Evolutionary conservation across 208 protist genomes (phyloP).

Genomic region (Leptomonas pyrrhocoris): DNA sequence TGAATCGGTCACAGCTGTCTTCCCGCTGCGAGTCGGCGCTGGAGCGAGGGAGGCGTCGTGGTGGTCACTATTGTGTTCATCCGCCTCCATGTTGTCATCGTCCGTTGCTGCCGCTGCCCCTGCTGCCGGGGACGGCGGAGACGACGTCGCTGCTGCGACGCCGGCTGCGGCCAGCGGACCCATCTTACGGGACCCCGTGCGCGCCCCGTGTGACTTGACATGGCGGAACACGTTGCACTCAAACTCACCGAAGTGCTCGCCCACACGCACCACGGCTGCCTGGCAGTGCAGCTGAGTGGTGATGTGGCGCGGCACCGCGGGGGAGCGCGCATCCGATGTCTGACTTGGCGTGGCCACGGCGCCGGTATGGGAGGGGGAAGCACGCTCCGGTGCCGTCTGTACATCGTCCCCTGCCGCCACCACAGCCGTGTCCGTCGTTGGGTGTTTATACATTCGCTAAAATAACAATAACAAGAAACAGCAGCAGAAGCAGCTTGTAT

Average conservation of each 20-base stretch:
- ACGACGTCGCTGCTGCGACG: background rate
- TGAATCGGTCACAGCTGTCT: background rate
- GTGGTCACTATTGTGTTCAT: background rate
- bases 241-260: slow-evolving; percentile 91
- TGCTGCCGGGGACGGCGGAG: background rate
- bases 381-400: slow-evolving; percentile 27
- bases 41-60: background rate
- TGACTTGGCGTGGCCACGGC: background rate
- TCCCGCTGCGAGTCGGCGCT: background rate
- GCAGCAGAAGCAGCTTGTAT: slow-evolving; percentile 4
- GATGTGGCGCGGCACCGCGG: background rate
- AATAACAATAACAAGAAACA: slow-evolving; percentile 14
- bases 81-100: background rate
- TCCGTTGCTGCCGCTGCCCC: background rate
- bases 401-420: slow-evolving; percentile 23
- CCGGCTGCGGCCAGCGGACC: slow-evolving; percentile 4
- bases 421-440: background rate
- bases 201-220: background rate
- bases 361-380: slow-evolving; percentile 17
- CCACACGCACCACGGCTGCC: slow-evolving; percentile 81
- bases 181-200: background rate
- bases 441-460: slow-evolving; percentile 10
- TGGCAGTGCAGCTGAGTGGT: slow-evolving; percentile 68
- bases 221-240: slow-evolving; percentile 46
- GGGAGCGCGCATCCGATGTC: background rate